Percentiles rank a stretch among this genome's conserved stretches.
These are phyloP conservation scores for Calonectria hongkongensis DNA, from an alignment of 2,329 filamentous ascomycete genomes.

Conservation along the genomic window DNA sequence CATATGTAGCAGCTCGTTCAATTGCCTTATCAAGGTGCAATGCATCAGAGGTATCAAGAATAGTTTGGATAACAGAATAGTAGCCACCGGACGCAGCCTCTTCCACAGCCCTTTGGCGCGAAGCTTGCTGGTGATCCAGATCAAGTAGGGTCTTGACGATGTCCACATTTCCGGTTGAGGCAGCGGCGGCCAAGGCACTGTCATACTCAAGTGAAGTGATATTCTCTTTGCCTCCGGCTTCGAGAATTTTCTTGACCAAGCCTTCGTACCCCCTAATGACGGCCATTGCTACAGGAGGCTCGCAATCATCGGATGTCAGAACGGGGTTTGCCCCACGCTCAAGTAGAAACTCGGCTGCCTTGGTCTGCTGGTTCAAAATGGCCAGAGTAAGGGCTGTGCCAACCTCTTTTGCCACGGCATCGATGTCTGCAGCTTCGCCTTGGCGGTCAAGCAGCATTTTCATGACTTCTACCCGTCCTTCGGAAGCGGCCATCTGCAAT, in stretches of 20 bases:
- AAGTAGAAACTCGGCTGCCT: conserved; percentile 36
- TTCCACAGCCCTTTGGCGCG: conserved; percentile 37
- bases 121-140: conserved; percentile 27
- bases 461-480: conserved; percentile 29
- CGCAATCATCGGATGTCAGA: conserved; percentile 26
- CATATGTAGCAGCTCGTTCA: conserved; percentile 45
- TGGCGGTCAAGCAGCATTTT: conserved; percentile 32
- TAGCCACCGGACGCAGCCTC: conserved; percentile 33
- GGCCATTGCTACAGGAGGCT: conserved; percentile 36
- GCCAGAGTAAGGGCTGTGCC: conserved; percentile 33
- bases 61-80: conserved; percentile 16
- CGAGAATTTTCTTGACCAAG: conserved; percentile 34
- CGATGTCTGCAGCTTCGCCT: conserved; percentile 17
- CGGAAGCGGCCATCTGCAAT: conserved; percentile 34
- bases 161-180: conserved; percentile 35
- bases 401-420: conserved; percentile 27
- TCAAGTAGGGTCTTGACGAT: conserved; percentile 34
- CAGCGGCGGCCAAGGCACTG: conserved; percentile 37
- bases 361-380: conserved; percentile 32
- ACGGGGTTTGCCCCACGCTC: conserved; percentile 32
- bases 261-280: conserved; percentile 39
- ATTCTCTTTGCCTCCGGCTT: conserved; percentile 27
- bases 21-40: conserved; percentile 29
- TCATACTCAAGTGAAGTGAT: conserved; percentile 31
- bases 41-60: conserved; percentile 25